Evolutionary conservation across 495 filamentous ascomycete genomes (phyloP), one percentile per base, ranked within the genome.

Genomic region (Aspergillus mulundensis): DNA sequence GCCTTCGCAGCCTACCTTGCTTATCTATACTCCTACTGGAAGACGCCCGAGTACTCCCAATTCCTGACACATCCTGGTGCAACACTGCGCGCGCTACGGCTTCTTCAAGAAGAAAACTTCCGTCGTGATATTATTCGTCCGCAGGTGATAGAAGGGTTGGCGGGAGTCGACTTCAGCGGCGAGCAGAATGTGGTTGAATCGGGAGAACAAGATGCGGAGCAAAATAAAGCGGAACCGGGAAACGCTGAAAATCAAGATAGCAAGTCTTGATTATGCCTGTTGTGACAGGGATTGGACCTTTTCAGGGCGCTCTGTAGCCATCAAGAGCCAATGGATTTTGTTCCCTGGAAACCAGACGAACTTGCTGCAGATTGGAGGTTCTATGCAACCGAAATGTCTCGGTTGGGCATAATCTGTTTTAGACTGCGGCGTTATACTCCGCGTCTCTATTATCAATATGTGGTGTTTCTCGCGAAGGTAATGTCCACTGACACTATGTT

Each of bases 1-100:
- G 76, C 81, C 16, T 96, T 95, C 69, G 73, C 91, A 42, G 85
- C 82, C 45, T 96, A 96, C 68, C 85, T 95, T 36, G 75, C 74
- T 50, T 96, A 96, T 66, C 84, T 96, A 52, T 78, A 78, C 60
- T 86, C 85, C 59, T 95, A 96, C 79, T 96, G 85, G 81, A 80
- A 80, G 53, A 81, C 83, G 11, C 89, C 89, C n/a, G 83, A 90
- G 53, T 96, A 95, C 63, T 73, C 86, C 53, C 89, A 87, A 59
- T 95, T 88, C 66, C 71, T 96, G 42, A 86, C 76, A 11, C 90
- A 91, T 62, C 91, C 91, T 0, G 89, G 87, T 5, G 87, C 90
- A 18, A 91, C 90, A n/a, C 69, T 97, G 16, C 86, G 85, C 59
- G 84, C 88, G 56, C 80, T 97, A 45, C 84, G 93, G 68, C 66